Percentiles rank a stretch among this genome's conserved stretches.
Evolutionary conservation across 2,329 filamentous ascomycete genomes (phyloP).

Genomic region (Penicillium rolfsii): DNA sequence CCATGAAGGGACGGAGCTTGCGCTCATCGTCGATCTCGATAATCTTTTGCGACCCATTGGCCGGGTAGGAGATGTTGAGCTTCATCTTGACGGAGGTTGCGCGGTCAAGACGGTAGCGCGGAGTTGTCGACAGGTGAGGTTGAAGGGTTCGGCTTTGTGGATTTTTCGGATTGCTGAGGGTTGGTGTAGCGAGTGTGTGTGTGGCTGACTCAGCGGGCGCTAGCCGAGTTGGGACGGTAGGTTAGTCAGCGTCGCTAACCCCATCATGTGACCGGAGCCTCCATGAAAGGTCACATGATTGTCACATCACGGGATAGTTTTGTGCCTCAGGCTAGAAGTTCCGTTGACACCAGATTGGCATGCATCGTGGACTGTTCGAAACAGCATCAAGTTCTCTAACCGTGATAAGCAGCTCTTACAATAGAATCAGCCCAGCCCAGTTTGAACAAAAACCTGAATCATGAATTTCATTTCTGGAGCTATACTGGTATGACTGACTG

Average conservation of each 20-base stretch:
- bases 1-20: constrained; percentile 98
- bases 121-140: constrained; percentile 47
- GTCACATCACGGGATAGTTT: neutral
- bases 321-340: neutral
- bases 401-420: neutral
- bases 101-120: constrained; percentile 53
- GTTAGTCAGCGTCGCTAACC: constrained; percentile 23
- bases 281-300: neutral
- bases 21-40: constrained; percentile 99
- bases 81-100: constrained; percentile 67
- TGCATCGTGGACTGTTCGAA: neutral
- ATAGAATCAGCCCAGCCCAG: too few species aligned
- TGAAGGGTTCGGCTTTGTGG: constrained; percentile 43
- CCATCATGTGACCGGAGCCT: constrained; percentile 17
- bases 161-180: constrained; percentile 42
- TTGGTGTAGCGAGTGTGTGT: constrained; percentile 50
- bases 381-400: neutral
- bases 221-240: constrained; percentile 31
- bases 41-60: constrained; percentile 99
- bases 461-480: too few species aligned
- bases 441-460: too few species aligned
- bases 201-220: constrained; percentile 41
- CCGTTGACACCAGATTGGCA: neutral
- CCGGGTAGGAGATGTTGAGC: constrained; percentile 84
- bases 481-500: too few species aligned